Evolutionary conservation across 257 asterid genomes (phyloP), one percentile per base, ranked within the genome.

Genomic region (Ilex aquifolium): DNA sequence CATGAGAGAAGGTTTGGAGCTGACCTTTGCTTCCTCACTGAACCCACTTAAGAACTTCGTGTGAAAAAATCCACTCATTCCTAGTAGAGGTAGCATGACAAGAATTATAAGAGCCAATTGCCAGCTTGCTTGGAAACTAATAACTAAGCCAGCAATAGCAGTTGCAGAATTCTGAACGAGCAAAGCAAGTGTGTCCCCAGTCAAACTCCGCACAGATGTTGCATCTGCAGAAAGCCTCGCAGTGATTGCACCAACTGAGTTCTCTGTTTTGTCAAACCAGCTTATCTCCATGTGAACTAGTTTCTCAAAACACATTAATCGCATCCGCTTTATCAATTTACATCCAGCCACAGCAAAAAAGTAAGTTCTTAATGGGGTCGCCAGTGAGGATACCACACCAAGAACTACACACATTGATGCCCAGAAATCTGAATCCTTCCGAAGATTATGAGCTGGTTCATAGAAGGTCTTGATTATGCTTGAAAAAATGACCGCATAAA

Each of bases 221-320:
- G 91, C 95, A 73, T 86, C 95, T 3, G 60, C 36, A 3, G 87
- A 82, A 27, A 86, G 79, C 59, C 84, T 76, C 4, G 86, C 79
- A 21, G 91, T 77, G 49, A 86, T 71, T 39, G 77, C 73, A 15
- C 91, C 95, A 63, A 87, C 60, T 21, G 90, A 79, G 65, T 83
- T 77, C 62, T 86, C 88, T 6, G 27, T 13, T 62, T 57, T 62
- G 31, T 83, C 95, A 39, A 77, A 84, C 95, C 95, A 86, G 13
- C 91, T 65, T 52, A 81, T 76, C 1, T 86, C 85, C 91, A 82
- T 86, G 64, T 84, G 81, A 31, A 80, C 79, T 44, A 83, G 69
- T 63, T 80, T 86, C 64, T 86, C 82, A 10, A 86, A 86, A 77
- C 91, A 86, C 83, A 76, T 82, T 39, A 80, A 61, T 9, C 91